A percentile compares a stretch with the other conserved stretches of the same genome.
phyloP scores from a whole-genome alignment of 225 moss, liverwort and hornwort genomes.

The Lunularia cruciata region DNA sequence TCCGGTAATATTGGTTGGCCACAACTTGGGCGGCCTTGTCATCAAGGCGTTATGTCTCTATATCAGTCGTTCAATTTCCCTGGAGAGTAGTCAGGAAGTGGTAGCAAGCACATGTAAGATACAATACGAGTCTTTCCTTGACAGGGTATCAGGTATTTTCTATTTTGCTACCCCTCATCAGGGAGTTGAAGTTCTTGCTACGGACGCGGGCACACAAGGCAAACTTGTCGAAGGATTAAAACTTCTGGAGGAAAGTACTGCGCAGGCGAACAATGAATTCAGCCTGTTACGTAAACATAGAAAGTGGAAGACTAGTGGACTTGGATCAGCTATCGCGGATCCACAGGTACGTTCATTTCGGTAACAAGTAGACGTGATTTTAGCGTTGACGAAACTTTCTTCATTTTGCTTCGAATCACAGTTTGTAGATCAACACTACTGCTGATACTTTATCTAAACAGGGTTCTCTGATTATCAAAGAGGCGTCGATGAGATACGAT shows the following conservation, averaged over 20 bases:
- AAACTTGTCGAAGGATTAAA: no score
- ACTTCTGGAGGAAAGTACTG: background rate
- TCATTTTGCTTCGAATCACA: no score
- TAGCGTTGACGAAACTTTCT: background rate
- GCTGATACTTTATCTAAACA: no score
- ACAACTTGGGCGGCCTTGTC: slow-evolving; percentile 4
- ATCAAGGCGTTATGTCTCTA: slow-evolving; percentile 6
- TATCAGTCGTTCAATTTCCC: background rate
- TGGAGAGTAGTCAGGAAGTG: no score
- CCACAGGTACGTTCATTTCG: background rate
- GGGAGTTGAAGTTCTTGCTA: background rate
- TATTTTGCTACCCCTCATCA: slow-evolving; percentile 2
- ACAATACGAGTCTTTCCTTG: background rate
- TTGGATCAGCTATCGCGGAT: background rate
- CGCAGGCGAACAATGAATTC: background rate
- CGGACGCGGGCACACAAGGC: no score
- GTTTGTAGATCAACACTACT: no score
- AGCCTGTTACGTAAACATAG: background rate
- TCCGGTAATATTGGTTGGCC: background rate
- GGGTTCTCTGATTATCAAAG: background rate
- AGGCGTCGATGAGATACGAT: background rate
- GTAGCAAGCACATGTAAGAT: no score
- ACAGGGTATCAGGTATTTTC: background rate
- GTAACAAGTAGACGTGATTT: background rate
- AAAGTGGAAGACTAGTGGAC: background rate